Conservation (phyloP, 2,329 filamentous ascomycete genomes). For the Chaetomiaceae sp. region DNA sequence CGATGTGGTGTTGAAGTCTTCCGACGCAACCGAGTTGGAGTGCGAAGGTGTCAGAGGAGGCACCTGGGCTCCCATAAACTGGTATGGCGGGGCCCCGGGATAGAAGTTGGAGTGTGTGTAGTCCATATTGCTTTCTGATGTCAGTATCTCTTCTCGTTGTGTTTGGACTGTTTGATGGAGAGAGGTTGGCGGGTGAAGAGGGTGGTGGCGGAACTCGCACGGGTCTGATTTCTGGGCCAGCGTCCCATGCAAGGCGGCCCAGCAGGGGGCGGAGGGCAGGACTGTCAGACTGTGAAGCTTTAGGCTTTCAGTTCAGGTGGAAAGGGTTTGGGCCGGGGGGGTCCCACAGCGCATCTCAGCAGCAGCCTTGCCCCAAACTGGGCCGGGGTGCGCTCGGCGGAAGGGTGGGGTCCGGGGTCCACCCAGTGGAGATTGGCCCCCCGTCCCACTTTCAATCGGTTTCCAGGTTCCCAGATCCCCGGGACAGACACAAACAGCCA, state of each 20-base stretch:
- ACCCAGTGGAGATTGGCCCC: no score
- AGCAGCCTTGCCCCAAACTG: neutral
- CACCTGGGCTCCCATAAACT: constrained; percentile 45
- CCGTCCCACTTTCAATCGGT: no score
- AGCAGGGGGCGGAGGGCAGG: no score
- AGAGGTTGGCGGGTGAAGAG: neutral
- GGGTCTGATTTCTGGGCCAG: no score
- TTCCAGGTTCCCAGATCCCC: no score
- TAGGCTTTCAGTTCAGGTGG: neutral
- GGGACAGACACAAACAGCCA: no score
- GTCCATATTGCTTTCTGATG: constrained; percentile 39
- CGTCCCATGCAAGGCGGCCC: no score
- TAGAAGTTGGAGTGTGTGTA: constrained; percentile 49
- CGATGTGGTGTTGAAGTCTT: constrained; percentile 51
- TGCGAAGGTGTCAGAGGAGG: constrained; percentile 51
- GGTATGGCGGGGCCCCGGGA: constrained; percentile 45
- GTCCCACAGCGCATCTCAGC: no score
- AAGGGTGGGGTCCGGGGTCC: no score
- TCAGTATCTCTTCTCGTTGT: neutral
- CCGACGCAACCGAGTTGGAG: constrained; percentile 49
- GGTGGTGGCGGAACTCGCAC: no score
- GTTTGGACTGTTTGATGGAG: neutral
- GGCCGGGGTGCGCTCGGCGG: no score
- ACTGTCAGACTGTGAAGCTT: neutral
- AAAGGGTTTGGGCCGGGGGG: neutral